These are phyloP conservation scores for Zelopaecilomyces penicillatus DNA, from an alignment of 2,329 filamentous ascomycete genomes.

Conservation along the genomic window DNA sequence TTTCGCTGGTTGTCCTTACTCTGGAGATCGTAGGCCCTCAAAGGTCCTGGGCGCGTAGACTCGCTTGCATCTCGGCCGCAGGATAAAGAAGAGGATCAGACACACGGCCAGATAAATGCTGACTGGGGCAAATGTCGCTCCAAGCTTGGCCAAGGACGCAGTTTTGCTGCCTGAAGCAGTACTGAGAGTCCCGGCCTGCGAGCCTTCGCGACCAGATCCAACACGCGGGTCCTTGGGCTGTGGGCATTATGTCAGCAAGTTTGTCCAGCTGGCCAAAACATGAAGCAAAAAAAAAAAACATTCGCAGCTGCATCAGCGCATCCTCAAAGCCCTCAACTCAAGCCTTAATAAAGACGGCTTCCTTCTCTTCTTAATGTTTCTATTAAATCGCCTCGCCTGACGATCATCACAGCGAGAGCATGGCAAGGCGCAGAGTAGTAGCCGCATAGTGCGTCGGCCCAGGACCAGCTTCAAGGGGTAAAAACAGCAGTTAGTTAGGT, in stretches of 20 bases:
- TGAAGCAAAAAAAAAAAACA: neutral
- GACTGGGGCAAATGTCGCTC: slow-evolving; percentile 47
- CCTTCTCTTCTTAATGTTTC: neutral
- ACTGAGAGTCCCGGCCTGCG: slow-evolving; percentile 26
- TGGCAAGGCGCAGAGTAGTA: no score
- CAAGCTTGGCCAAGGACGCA: slow-evolving; percentile 27
- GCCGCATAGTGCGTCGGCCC: no score
- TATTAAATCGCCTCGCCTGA: no score
- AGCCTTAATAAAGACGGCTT: neutral
- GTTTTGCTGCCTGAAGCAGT: slow-evolving; percentile 23
- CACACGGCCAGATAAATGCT: slow-evolving; percentile 42
- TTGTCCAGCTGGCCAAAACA: no score
- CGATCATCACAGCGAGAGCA: no score
- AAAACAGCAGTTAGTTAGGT: neutral
- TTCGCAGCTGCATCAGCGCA: neutral
- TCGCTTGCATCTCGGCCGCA: slow-evolving; percentile 39
- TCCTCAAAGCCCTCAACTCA: neutral
- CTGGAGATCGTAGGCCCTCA: slow-evolving; percentile 36
- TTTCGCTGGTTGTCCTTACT: slow-evolving; percentile 19
- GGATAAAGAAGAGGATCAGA: slow-evolving; percentile 38
- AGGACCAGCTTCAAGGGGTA: neutral
- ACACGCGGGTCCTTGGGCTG: slow-evolving; percentile 22
- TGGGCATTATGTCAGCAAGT: no score
- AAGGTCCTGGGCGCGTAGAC: slow-evolving; percentile 49
- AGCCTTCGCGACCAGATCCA: slow-evolving; percentile 26